phyloP scores from a whole-genome alignment of 2,329 filamentous ascomycete species.

The Fonsecaea nubica region DNA sequence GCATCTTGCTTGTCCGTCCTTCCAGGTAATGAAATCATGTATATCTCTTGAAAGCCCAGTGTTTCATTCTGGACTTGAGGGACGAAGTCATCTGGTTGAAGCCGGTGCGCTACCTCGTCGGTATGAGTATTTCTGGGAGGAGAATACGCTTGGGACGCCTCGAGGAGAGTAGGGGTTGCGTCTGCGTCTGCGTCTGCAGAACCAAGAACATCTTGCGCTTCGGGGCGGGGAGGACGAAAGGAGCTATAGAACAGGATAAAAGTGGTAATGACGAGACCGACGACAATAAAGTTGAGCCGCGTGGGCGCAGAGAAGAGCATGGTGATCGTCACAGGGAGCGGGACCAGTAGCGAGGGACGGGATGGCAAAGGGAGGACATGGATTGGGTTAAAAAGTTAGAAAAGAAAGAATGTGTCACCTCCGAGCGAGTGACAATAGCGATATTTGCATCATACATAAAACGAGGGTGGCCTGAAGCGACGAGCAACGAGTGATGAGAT shows the following conservation, averaged over 20 bases:
- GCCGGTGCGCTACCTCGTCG: not conserved
- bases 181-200: not conserved
- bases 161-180: not conserved
- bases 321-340: not conserved
- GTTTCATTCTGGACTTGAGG: slow-evolving; percentile 31
- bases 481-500: no score
- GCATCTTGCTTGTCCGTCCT: slow-evolving; percentile 60
- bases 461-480: not conserved
- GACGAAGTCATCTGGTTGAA: slow-evolving; percentile 1
- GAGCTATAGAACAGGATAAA: slow-evolving; percentile 22
- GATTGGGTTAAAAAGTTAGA: not conserved
- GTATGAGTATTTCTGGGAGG: slow-evolving; percentile 5
- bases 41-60: slow-evolving; percentile 49
- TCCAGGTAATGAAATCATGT: slow-evolving; percentile 56
- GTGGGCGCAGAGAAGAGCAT: slow-evolving; percentile 14
- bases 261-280: slow-evolving; percentile 18
- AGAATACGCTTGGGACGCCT: not conserved
- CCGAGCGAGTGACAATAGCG: not conserved
- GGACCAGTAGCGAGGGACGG: not conserved
- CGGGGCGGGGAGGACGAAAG: slow-evolving; percentile 13
- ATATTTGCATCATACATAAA: not conserved
- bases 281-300: slow-evolving; percentile 13
- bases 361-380: not conserved
- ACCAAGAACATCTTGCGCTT: slow-evolving; percentile 13
- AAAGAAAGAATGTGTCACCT: slow-evolving; percentile 1